Base-by-base conservation (phyloP, 1,284 basidiomycete genomes). In the Mycena sp. region DNA sequence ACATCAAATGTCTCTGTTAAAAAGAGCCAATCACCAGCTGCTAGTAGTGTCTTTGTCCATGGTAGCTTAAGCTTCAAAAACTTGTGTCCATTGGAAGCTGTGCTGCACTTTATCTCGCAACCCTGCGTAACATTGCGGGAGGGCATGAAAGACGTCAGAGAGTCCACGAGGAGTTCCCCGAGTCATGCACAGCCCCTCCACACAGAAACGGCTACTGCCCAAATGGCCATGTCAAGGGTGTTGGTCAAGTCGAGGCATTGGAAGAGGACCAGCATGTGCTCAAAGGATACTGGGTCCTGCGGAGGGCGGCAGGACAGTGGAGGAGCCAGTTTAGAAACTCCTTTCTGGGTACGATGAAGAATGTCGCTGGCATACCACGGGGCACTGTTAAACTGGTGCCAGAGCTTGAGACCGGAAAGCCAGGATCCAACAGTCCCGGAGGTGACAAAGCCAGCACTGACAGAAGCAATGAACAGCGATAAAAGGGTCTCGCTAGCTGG, bases 311-410 rank as follows among this genome's bases (percentile, higher is more conserved):
- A 9, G 9, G 45, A 28, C 14, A 28, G 19, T 5, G 23, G 45
- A 26, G 45, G 11, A 9, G 72, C 70, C 1, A 71, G 65, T 1
- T 63, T 41, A 3, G 76, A 74, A 0, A 65, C 67, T 0, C 73
- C 73, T 6, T 58, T 65, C 11, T 67, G 67, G 2, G 64, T 65
- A 6, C 54, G 51, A 1, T 58, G 43, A 0, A 76, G 58, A n/a
- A 71, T 58, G 7, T 68, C 55, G 3, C 49, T 66, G 6, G 71
- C 75, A 21, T 67, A 21, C 79, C 77, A 79, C 5, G 61, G 63
- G 0, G 74, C 73, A n/a, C 72, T 67, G 25, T 76, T 71, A 29
- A 78, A 44, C 4, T 59, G 64, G 26, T 79, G 78, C 76, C 76
- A 48, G 4, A 73, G 65, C 14, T 67, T 38, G 0, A 78, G 59